These are phyloP conservation scores for Dichotomocladium elegans DNA, from an alignment of 371 early-diverging fungal genomes.

Conservation along the genomic window DNA sequence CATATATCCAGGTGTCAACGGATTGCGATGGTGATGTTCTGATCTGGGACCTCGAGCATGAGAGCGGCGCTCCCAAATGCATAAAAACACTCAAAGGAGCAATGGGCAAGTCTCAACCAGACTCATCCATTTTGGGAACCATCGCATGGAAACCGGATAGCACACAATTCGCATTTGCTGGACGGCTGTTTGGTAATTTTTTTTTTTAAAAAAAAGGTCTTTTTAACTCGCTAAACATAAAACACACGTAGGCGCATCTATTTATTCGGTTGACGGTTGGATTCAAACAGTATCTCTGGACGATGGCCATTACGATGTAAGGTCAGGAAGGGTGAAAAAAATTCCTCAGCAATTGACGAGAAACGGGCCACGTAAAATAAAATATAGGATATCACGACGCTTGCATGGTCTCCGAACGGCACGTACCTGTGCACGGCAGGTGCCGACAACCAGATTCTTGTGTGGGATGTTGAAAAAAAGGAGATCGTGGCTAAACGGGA, in stretches of 20 bases:
- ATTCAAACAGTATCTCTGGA: constrained; percentile 22
- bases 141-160: constrained; percentile 61
- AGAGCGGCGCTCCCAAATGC: constrained; percentile 33
- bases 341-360: too few species aligned
- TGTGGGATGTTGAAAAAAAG: constrained; percentile 48
- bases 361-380: too few species aligned
- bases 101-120: constrained; percentile 1
- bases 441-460: constrained; percentile 32
- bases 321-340: too few species aligned
- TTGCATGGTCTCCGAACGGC: constrained; percentile 66
- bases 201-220: too few species aligned
- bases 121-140: constrained; percentile 16
- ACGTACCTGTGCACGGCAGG: constrained; percentile 43
- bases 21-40: constrained; percentile 55
- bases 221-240: too few species aligned
- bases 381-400: constrained; percentile 21
- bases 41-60: constrained; percentile 55
- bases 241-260: too few species aligned
- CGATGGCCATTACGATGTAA: constrained; percentile 36
- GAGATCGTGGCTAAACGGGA: constrained; percentile 17
- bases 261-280: too few species aligned
- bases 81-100: constrained; percentile 18
- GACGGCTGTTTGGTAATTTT: constrained; percentile 34
- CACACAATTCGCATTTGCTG: constrained; percentile 51
- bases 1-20: constrained; percentile 41